A percentile compares a stretch with the other conserved stretches of the same genome.
These are phyloP conservation scores for Phanerodontia chrysosporium DNA, from an alignment of 768 basidiomycete species.

Conservation along the genomic window DNA sequence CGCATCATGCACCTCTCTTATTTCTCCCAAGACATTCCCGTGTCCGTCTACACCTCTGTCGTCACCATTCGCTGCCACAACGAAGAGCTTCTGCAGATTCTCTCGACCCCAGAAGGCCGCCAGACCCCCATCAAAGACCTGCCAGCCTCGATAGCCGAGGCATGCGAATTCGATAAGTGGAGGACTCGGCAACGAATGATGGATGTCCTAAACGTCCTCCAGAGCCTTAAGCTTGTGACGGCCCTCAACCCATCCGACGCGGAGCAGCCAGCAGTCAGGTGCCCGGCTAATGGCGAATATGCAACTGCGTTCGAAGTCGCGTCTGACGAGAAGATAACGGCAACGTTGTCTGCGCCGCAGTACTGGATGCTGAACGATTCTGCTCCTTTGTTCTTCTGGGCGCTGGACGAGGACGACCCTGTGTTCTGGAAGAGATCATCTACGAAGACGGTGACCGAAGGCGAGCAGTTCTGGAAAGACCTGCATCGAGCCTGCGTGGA, in stretches of 20 bases:
- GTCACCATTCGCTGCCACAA: slow-evolving; percentile 53
- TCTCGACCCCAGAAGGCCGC: slow-evolving; percentile 45
- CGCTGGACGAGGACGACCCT: slow-evolving; percentile 42
- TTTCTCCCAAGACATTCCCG: slow-evolving; percentile 60
- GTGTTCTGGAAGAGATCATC: slow-evolving; percentile 52
- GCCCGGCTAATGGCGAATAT: slow-evolving; percentile 32
- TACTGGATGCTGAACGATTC: slow-evolving; percentile 61
- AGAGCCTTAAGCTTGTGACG: slow-evolving; percentile 50
- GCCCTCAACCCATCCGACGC: slow-evolving; percentile 42
- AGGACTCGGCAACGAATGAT: slow-evolving; percentile 56
- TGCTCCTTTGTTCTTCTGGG: slow-evolving; percentile 62
- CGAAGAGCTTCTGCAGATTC: slow-evolving; percentile 50
- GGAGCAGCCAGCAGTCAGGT: neutral
- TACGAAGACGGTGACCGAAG: slow-evolving; percentile 36
- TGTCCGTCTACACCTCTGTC: slow-evolving; percentile 61
- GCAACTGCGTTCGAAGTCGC: slow-evolving; percentile 41
- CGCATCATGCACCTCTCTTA: slow-evolving; percentile 58
- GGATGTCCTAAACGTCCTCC: slow-evolving; percentile 58
- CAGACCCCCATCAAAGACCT: slow-evolving; percentile 50
- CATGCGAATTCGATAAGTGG: slow-evolving; percentile 56
- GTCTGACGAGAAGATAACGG: slow-evolving; percentile 41
- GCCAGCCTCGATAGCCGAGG: slow-evolving; percentile 43
- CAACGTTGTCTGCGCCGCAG: slow-evolving; percentile 43
- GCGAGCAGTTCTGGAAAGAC: slow-evolving; percentile 52
- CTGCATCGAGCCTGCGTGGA: slow-evolving; percentile 47